Evolutionary conservation across 345 rosid species (phyloP).

Genomic region (Syzygium jambos): DNA sequence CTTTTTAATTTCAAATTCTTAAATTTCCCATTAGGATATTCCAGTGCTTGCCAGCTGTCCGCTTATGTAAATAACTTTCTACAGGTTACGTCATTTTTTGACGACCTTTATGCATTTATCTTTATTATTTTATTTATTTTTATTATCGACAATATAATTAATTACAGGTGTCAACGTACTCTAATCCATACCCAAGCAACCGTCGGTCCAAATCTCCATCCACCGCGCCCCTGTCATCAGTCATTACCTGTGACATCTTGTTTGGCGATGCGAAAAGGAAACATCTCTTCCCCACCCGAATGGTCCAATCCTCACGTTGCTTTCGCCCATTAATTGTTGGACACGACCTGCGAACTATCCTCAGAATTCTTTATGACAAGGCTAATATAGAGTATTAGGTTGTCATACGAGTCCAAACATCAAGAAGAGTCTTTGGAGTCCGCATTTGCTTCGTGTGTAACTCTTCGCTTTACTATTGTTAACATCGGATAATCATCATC

Average conservation of each 20-base stretch:
- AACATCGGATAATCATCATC: not conserved
- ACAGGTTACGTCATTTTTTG: too few relatives aligned
- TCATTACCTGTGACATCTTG: not conserved
- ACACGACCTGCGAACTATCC: not conserved
- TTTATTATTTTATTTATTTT: too few relatives aligned
- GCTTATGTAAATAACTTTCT: too few relatives aligned
- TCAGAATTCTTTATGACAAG: not conserved
- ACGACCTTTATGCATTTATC: too few relatives aligned
- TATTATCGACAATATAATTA: too few relatives aligned
- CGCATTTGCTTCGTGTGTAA: not conserved
- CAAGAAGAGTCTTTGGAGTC: not conserved
- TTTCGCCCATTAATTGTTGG: not conserved
- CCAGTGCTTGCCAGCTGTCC: too few relatives aligned
- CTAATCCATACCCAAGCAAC: not conserved
- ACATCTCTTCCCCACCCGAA: not conserved
- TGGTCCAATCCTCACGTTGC: not conserved
- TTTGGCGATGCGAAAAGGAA: not conserved
- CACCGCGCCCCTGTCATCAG: not conserved
- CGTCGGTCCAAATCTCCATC: not conserved
- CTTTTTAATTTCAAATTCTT: too few relatives aligned
- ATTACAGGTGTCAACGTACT: too few relatives aligned
- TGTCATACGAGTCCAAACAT: not conserved
- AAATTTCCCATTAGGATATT: too few relatives aligned
- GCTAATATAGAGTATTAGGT: too few relatives aligned
- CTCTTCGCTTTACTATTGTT: not conserved